Percentiles rank a stretch among this genome's conserved stretches.
Conservation (phyloP, 495 filamentous ascomycete species). For the Usnea hakonensis region DNA sequence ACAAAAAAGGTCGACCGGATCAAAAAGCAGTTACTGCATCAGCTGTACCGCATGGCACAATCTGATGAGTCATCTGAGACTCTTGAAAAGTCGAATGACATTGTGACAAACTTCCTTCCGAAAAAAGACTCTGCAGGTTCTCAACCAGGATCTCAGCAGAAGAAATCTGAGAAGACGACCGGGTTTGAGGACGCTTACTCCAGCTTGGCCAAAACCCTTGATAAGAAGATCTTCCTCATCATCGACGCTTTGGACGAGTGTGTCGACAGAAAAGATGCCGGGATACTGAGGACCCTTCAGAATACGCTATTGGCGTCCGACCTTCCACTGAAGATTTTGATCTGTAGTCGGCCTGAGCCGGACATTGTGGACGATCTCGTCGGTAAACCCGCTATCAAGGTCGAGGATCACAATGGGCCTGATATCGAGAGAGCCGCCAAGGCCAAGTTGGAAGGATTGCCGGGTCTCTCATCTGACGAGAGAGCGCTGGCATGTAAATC, state of each 20-base stretch:
- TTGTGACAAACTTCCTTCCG: background rate
- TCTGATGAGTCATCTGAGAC: background rate
- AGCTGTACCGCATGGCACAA: background rate
- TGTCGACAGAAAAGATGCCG: background rate
- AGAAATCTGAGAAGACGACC: background rate
- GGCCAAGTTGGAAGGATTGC: background rate
- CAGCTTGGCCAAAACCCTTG: background rate
- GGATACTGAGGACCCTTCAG: background rate
- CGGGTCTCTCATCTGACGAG: background rate
- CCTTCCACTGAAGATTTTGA: background rate
- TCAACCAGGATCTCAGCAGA: background rate
- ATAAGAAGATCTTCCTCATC: conserved; percentile 1
- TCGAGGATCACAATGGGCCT: background rate
- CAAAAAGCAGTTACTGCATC: background rate
- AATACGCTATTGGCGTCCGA: background rate
- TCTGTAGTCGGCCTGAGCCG: background rate
- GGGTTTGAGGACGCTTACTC: background rate
- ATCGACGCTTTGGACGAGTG: conserved; percentile 1
- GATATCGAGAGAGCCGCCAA: conserved; percentile 3
- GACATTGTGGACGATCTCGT: conserved; percentile 1
- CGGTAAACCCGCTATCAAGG: background rate
- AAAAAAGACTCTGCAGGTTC: background rate
- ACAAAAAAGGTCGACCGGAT: background rate
- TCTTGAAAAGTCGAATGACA: background rate
- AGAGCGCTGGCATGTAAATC: background rate